Evolutionary conservation across 495 filamentous ascomycete species (phyloP).

Genomic region (Penicillium arizonense): DNA sequence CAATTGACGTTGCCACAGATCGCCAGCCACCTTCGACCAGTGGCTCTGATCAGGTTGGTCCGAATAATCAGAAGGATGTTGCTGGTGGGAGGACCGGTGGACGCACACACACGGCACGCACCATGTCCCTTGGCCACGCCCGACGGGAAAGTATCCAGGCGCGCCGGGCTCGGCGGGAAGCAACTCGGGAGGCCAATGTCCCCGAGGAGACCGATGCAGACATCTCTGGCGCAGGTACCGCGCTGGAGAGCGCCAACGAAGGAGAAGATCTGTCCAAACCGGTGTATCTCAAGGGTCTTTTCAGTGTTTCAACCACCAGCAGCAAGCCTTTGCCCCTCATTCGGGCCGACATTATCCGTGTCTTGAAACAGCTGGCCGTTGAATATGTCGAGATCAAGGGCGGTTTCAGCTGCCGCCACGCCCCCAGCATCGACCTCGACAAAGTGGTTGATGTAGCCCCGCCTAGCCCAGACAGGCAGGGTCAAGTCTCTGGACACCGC

Average conservation of each 20-base stretch:
- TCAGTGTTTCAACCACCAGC: slow-evolving; percentile 95
- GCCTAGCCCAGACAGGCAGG: slow-evolving; percentile 53
- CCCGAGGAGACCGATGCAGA: slow-evolving; percentile 75
- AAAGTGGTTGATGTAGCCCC: slow-evolving; percentile 59
- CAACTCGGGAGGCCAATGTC: slow-evolving; percentile 66
- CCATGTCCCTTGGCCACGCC: slow-evolving; percentile 89
- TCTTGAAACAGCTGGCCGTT: slow-evolving; percentile 82
- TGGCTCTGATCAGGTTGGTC: slow-evolving; percentile 69
- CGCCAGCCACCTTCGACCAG: slow-evolving; percentile 69
- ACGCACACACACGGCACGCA: slow-evolving; percentile 59
- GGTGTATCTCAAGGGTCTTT: slow-evolving; percentile 94
- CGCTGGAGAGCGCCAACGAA: slow-evolving; percentile 53
- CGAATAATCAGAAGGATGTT: slow-evolving; percentile 42
- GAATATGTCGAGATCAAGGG: slow-evolving; percentile 89
- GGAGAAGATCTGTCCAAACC: slow-evolving; percentile 70
- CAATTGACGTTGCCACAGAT: slow-evolving; percentile 42
- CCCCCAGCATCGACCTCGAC: slow-evolving; percentile 85
- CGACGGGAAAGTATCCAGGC: slow-evolving; percentile 88
- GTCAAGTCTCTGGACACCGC: slow-evolving; percentile 56
- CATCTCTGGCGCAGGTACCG: slow-evolving; percentile 45
- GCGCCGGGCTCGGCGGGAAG: slow-evolving; percentile 65
- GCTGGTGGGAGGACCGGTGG: slow-evolving; percentile 23
- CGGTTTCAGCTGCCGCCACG: slow-evolving; percentile 85
- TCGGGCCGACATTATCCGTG: slow-evolving; percentile 86
- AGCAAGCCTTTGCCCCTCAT: slow-evolving; percentile 84